Evolutionary conservation across 768 basidiomycete genomes (phyloP), one percentile per base, ranked within the genome.

Genomic region (Lanmaoa rubissima): DNA sequence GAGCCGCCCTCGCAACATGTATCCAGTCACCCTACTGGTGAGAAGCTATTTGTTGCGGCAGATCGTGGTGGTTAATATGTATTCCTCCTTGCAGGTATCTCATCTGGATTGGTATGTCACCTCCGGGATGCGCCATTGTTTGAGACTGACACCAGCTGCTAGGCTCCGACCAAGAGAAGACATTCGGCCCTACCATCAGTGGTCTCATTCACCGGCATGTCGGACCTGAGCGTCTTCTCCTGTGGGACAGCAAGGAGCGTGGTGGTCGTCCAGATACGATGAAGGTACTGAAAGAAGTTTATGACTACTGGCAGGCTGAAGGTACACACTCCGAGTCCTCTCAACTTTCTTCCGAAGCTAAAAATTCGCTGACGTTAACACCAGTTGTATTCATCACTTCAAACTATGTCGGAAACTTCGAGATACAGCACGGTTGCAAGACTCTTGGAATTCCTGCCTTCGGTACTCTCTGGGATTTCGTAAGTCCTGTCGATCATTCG

Each of bases 131-230:
- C n/a, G 17, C 55, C 9, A 8, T 53, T 26, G 39, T 47, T 54
- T 32, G 59, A 42, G 38, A 39, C 57, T 65, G 9, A 66, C 50
- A 38, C 48, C 54, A 7, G 55, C n/a, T 65, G 39, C 52, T 62
- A 83, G 87, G 87, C 51, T 88, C 87, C 54, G 88, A 91, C 65
- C 88, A 91, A 71, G 88, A 88, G 70, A 89, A 86, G 74, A 90
- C 89, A 2, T 92, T 92, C 63, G 90, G 90, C 3, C 85, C 87
- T 24, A 91, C 88, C 19, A 88, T 92, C 59, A 82, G 81, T 59
- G 82, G 83, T 32, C 78, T 92, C 51, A 90, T 92, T 61, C 81
- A 82, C 62, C 79, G 81, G 59, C 81, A 90, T 66, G 75, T 92
- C 44, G 86, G 79, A 60, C 87, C 88, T 31, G 88, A 90, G 68